These are phyloP conservation scores for Candida sp. DNA, from an alignment of 1,139 yeast genomes.

Conservation along the genomic window DNA sequence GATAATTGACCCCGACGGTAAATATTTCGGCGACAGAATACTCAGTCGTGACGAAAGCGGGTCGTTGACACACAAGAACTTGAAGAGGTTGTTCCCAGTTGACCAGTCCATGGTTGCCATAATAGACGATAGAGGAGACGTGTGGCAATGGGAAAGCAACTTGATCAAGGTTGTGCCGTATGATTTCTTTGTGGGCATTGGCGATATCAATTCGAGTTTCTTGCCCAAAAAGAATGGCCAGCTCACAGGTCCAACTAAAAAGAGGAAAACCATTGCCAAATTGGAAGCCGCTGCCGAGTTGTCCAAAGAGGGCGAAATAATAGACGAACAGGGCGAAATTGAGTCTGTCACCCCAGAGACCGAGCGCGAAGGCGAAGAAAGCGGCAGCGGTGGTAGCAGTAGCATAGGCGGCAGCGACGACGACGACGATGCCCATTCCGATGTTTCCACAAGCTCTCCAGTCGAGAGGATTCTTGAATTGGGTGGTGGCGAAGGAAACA, in stretches of 20 bases:
- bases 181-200: slow-evolving; percentile 96
- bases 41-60: slow-evolving; percentile 96
- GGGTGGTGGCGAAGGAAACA: slow-evolving; percentile 53
- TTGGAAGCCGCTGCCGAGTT: slow-evolving; percentile 37
- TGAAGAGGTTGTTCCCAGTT: slow-evolving; percentile 90
- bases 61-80: slow-evolving; percentile 84
- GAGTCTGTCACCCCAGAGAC: slow-evolving; percentile 15
- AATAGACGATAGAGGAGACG: slow-evolving; percentile 98
- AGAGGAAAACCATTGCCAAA: slow-evolving; percentile 58
- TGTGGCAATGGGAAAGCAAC: slow-evolving; percentile 98
- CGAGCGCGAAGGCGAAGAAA: slow-evolving; percentile 5
- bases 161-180: slow-evolving; percentile 93
- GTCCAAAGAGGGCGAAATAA: slow-evolving; percentile 15
- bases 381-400: not conserved
- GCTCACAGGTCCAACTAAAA: slow-evolving; percentile 70
- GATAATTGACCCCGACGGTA: slow-evolving; percentile 89
- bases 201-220: slow-evolving; percentile 95
- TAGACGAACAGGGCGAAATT: slow-evolving; percentile 21
- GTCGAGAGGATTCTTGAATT: slow-evolving; percentile 53
- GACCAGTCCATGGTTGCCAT: slow-evolving; percentile 97
- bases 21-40: slow-evolving; percentile 88
- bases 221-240: slow-evolving; percentile 81
- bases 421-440: slow-evolving; percentile 6
- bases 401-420: slow-evolving; percentile 5
- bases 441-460: slow-evolving; percentile 31